A percentile compares a stretch with the other conserved stretches of the same genome.
Conservation (phyloP, 2,329 filamentous ascomycete genomes). For the Talaromyces sp. region DNA sequence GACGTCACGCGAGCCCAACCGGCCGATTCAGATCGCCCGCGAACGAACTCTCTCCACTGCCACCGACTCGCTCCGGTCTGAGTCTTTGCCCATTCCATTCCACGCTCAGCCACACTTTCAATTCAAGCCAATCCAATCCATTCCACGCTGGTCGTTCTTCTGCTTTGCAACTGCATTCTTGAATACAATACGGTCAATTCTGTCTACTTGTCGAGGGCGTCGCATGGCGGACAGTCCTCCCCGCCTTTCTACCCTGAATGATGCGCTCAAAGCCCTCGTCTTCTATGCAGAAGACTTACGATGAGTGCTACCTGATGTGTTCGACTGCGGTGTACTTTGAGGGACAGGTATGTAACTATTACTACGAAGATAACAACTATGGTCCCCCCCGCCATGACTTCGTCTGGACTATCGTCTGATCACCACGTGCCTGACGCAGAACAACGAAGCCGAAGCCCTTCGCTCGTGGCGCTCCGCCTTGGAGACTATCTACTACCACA, state of each 20-base stretch:
- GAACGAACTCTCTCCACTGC: not conserved
- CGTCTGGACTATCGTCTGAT: not conserved
- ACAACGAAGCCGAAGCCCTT: constrained; percentile 85
- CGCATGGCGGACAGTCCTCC: constrained; percentile 19
- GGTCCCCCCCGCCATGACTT: too few species aligned
- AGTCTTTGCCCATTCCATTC: not conserved
- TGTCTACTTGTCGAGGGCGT: not conserved
- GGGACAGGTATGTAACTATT: constrained; percentile 60
- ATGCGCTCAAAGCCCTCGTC: constrained; percentile 58
- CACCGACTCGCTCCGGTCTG: not conserved
- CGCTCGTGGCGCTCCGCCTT: constrained; percentile 86
- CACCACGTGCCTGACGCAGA: constrained; percentile 46
- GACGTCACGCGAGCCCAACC: constrained; percentile 27
- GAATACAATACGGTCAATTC: not conserved
- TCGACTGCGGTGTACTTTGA: constrained; percentile 97
- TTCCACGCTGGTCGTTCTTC: not conserved
- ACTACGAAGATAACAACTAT: too few species aligned
- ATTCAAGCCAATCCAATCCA: not conserved
- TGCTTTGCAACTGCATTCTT: too few species aligned
- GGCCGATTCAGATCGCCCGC: constrained; percentile 14
- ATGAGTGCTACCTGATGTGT: constrained; percentile 90
- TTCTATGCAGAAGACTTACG: constrained; percentile 92
- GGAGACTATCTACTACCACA: constrained; percentile 81
- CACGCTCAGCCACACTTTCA: not conserved
- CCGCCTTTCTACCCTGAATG: constrained; percentile 30